Evolutionary conservation across 1,284 basidiomycete species (phyloP).

Genomic region (Marasmius oreades): DNA sequence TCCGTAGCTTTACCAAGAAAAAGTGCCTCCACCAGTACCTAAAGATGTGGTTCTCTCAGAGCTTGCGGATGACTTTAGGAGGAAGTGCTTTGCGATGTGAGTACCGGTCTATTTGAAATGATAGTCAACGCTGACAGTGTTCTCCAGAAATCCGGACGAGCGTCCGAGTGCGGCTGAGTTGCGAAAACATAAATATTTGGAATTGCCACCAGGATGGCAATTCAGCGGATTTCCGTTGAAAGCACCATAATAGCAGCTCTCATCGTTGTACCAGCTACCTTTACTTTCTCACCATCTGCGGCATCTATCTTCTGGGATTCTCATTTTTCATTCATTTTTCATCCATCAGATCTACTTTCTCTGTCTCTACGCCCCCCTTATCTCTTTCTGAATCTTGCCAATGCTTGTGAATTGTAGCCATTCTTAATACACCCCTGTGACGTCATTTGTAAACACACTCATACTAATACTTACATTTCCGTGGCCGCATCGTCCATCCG

Average conservation of each 20-base stretch:
- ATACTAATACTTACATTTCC: background rate
- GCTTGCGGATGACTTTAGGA: slow-evolving; percentile 83
- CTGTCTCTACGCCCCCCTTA: background rate
- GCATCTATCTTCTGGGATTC: slow-evolving; percentile 15
- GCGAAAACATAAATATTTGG: slow-evolving; percentile 82
- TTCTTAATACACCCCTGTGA: slow-evolving; percentile 10
- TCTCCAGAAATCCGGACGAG: slow-evolving; percentile 73
- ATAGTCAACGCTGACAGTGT: slow-evolving; percentile 11
- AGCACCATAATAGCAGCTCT: background rate
- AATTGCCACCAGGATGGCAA: slow-evolving; percentile 71
- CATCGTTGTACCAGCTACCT: slow-evolving; percentile 9
- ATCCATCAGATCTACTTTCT: slow-evolving; percentile 9
- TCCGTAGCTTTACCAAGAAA: slow-evolving; percentile 72
- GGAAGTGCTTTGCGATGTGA: slow-evolving; percentile 87
- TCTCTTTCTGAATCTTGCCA: background rate
- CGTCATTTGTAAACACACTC: slow-evolving; percentile 5
- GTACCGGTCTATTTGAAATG: slow-evolving; percentile 24
- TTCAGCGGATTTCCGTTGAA: slow-evolving; percentile 59
- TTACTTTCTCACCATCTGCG: slow-evolving; percentile 15
- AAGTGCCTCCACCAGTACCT: slow-evolving; percentile 87
- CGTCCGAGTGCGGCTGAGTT: slow-evolving; percentile 85
- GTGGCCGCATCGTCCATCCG: background rate
- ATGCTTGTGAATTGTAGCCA: slow-evolving; percentile 12
- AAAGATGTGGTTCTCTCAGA: slow-evolving; percentile 73
- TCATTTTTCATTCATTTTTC: slow-evolving; percentile 17